Evolutionary conservation across 2,329 filamentous ascomycete genomes (phyloP).

Genomic region (Cryoendolithus antarcticus): DNA sequence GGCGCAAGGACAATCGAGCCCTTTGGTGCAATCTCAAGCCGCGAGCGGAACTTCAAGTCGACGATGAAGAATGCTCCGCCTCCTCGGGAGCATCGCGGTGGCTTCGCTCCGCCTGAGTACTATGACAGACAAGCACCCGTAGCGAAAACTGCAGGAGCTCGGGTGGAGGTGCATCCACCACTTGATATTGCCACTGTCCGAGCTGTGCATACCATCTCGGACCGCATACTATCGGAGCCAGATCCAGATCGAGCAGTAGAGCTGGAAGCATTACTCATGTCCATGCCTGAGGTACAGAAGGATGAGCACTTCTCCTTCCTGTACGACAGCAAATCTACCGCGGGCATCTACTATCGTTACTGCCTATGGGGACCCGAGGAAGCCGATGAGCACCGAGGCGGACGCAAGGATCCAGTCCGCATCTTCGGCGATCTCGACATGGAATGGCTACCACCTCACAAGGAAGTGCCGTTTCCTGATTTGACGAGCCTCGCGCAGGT

Average conservation of each 20-base stretch:
- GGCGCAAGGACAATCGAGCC: constrained; percentile 12
- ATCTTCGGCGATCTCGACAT: constrained; percentile 61
- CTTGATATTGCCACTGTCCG: constrained; percentile 65
- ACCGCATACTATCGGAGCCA: constrained; percentile 58
- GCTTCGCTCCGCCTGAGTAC: constrained; percentile 63
- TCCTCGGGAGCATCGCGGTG: constrained; percentile 39
- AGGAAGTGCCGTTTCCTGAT: constrained; percentile 49
- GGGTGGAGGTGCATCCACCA: constrained; percentile 50
- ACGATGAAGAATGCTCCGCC: constrained; percentile 33
- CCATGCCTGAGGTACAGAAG: constrained; percentile 64
- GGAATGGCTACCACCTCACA: constrained; percentile 65
- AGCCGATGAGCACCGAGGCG: constrained; percentile 28
- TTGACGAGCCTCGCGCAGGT: constrained; percentile 62
- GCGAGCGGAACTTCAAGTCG: constrained; percentile 14
- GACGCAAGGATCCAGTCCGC: constrained; percentile 21
- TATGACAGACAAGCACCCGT: constrained; percentile 55
- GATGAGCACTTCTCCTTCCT: constrained; percentile 92
- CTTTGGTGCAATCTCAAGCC: constrained; percentile 19
- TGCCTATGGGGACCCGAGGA: constrained; percentile 53
- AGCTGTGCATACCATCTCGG: constrained; percentile 78
- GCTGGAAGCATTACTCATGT: constrained; percentile 89
- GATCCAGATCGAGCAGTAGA: constrained; percentile 48
- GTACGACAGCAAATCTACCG: constrained; percentile 70
- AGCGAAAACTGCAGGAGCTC: constrained; percentile 19
- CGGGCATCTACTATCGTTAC: constrained; percentile 87